A percentile compares a stretch with the other conserved stretches of the same genome.
Evolutionary conservation across 805 yeast species (phyloP).

Genomic region (Schwanniomyces vanrijiae): DNA sequence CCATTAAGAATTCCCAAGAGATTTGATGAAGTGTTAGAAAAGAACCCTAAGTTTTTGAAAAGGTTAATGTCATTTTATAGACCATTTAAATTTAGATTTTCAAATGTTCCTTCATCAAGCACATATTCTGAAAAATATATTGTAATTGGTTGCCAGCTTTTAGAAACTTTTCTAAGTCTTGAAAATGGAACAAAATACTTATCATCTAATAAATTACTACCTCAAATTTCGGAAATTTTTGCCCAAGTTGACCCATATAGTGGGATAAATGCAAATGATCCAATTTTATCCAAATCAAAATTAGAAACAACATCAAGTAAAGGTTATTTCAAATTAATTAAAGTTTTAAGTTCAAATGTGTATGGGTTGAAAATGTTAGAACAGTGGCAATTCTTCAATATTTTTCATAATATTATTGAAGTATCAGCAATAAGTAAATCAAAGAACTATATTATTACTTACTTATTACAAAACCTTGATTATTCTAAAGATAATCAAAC

Average conservation of each 20-base stretch:
- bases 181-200: conserved; percentile 68
- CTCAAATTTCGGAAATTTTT: conserved; percentile 86
- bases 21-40: conserved; percentile 70
- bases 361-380: conserved; percentile 70
- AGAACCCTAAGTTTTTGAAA: conserved; percentile 82
- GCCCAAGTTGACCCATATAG: conserved; percentile 82
- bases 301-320: conserved; percentile 63
- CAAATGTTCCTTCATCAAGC: conserved; percentile 41
- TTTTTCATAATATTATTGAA: conserved; percentile 68
- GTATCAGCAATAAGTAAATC: conserved; percentile 30
- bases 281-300: conserved; percentile 63
- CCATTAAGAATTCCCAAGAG: conserved; percentile 73
- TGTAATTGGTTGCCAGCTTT: conserved; percentile 71
- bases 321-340: conserved; percentile 81
- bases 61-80: conserved; percentile 82
- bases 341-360: conserved; percentile 59
- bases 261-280: conserved; percentile 71
- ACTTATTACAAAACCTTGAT: conserved; percentile 62
- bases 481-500: conserved; percentile 63
- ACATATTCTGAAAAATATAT: conserved; percentile 54
- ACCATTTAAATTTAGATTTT: conserved; percentile 85
- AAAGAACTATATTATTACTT: conserved; percentile 53
- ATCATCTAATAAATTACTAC: conserved; percentile 70
- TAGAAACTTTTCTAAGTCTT: conserved; percentile 61
- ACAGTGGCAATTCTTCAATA: conserved; percentile 83